A percentile compares a stretch with the other conserved stretches of the same genome.
Evolutionary conservation across 805 yeast species (phyloP).

Genomic region (Wickerhamiella cacticola): DNA sequence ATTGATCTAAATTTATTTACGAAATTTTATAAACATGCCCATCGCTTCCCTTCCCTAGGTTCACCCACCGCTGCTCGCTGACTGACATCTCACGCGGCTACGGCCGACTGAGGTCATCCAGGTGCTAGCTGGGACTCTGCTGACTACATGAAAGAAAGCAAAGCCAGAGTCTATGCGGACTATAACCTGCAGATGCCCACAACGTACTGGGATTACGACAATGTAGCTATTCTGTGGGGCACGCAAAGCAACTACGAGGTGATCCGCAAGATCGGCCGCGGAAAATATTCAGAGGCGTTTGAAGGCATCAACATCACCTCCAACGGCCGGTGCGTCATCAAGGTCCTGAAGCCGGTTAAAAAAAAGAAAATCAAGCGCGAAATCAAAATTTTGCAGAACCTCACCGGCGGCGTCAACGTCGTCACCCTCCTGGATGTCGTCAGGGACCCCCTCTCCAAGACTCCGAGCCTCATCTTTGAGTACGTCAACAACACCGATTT

Average conservation of each 20-base stretch:
- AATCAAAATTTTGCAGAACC: constrained; percentile 72
- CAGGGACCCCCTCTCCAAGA: constrained; percentile 62
- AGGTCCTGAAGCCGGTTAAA: constrained; percentile 87
- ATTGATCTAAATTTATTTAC: no score
- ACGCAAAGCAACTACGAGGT: constrained; percentile 77
- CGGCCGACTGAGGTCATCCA: no score
- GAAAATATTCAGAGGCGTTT: constrained; percentile 89
- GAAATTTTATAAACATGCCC: no score
- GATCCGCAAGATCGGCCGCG: constrained; percentile 74
- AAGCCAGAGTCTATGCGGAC: constrained; percentile 70
- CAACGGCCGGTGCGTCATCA: constrained; percentile 63
- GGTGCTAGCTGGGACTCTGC: no score
- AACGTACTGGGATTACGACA: constrained; percentile 74
- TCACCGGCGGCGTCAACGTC: constrained; percentile 73
- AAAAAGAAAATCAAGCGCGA: constrained; percentile 87
- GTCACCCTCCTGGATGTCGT: constrained; percentile 71
- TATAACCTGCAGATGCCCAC: constrained; percentile 65
- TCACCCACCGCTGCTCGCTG: neutral
- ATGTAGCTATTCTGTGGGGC: constrained; percentile 70
- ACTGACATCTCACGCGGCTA: no score
- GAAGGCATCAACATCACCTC: constrained; percentile 56
- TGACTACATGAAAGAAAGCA: constrained; percentile 31
- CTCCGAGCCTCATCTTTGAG: constrained; percentile 83
- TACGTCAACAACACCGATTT: constrained; percentile 76
- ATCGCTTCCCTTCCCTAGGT: no score